A percentile compares a stretch with the other conserved stretches of the same genome.
Evolutionary conservation across 2,329 filamentous ascomycete genomes (phyloP).

Genomic region (Exophiala xenobiotica): DNA sequence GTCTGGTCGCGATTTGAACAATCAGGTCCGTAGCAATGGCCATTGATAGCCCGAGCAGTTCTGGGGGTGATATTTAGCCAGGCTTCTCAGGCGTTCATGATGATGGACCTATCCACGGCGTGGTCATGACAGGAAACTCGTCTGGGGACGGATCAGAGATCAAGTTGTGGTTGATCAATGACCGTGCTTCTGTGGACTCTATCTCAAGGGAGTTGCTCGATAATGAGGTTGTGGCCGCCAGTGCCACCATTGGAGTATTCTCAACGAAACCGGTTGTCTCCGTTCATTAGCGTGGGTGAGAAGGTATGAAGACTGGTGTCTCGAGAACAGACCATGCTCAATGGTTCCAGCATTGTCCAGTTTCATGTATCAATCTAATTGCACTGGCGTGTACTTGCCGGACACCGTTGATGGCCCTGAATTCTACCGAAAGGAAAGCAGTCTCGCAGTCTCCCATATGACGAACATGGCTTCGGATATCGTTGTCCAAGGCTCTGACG

Average conservation of each 20-base stretch:
- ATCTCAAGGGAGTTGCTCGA: constrained; percentile 35
- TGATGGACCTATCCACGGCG: constrained; percentile 38
- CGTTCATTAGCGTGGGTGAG: constrained; percentile 31
- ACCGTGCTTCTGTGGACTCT: constrained; percentile 36
- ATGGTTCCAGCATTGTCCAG: no score
- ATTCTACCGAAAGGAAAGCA: no score
- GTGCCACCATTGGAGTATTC: constrained; percentile 41
- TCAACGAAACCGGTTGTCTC: constrained; percentile 31
- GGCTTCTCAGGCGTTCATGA: constrained; percentile 31
- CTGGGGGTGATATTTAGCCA: constrained; percentile 16
- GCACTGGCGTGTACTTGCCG: no score
- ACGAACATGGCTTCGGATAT: no score
- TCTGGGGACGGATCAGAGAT: constrained; percentile 19
- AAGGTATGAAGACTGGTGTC: background rate
- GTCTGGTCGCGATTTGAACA: constrained; percentile 28
- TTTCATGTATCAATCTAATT: no score
- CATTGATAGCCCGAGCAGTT: constrained; percentile 29
- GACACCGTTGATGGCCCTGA: no score
- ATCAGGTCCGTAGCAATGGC: constrained; percentile 34
- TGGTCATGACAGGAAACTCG: constrained; percentile 30
- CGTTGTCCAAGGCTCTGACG: no score
- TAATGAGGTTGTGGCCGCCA: constrained; percentile 35
- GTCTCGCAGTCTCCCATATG: no score
- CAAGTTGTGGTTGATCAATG: constrained; percentile 36
- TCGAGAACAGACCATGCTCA: no score